A percentile compares a stretch with the other conserved stretches of the same genome.
Evolutionary conservation across 768 basidiomycete species (phyloP).

Genomic region (Tricholoma sp.): DNA sequence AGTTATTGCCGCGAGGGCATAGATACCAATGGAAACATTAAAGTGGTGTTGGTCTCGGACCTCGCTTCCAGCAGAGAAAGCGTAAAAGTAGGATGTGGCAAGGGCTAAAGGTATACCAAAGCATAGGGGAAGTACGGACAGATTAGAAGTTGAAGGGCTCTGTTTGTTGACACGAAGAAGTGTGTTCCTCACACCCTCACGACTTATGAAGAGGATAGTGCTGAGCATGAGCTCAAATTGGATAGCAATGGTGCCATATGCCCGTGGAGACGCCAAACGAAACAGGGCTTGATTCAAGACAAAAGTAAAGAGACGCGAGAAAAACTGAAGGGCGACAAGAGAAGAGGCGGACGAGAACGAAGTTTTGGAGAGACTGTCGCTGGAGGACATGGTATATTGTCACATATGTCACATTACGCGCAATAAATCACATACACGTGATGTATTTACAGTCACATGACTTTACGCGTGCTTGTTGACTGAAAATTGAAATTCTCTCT

Average conservation of each 20-base stretch:
- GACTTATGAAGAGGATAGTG: slow-evolving; percentile 85
- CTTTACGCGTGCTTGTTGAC: slow-evolving; percentile 14
- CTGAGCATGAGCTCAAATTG: slow-evolving; percentile 91
- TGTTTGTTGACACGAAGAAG: slow-evolving; percentile 53
- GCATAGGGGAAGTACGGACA: slow-evolving; percentile 60
- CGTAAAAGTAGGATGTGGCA: slow-evolving; percentile 48
- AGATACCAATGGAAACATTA: slow-evolving; percentile 53
- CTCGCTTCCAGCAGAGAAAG: slow-evolving; percentile 42
- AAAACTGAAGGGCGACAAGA: slow-evolving; percentile 81
- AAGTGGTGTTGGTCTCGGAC: slow-evolving; percentile 65
- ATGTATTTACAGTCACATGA: slow-evolving; percentile 11
- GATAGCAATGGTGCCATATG: slow-evolving; percentile 87
- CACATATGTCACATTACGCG: not conserved
- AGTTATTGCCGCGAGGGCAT: slow-evolving; percentile 66
- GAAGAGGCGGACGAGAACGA: slow-evolving; percentile 47
- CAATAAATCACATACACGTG: not conserved
- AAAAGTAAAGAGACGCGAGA: slow-evolving; percentile 84
- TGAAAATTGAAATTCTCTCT: not conserved
- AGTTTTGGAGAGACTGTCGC: slow-evolving; percentile 23
- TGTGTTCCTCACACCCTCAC: slow-evolving; percentile 90
- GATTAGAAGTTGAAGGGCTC: slow-evolving; percentile 31
- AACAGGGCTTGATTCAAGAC: slow-evolving; percentile 83
- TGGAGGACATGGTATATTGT: slow-evolving; percentile 5
- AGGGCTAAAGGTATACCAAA: slow-evolving; percentile 66
- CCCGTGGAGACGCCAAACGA: slow-evolving; percentile 75